These are phyloP conservation scores for Eucalyptus curtisii DNA, from an alignment of 345 rosid species.

Conservation along the genomic window DNA sequence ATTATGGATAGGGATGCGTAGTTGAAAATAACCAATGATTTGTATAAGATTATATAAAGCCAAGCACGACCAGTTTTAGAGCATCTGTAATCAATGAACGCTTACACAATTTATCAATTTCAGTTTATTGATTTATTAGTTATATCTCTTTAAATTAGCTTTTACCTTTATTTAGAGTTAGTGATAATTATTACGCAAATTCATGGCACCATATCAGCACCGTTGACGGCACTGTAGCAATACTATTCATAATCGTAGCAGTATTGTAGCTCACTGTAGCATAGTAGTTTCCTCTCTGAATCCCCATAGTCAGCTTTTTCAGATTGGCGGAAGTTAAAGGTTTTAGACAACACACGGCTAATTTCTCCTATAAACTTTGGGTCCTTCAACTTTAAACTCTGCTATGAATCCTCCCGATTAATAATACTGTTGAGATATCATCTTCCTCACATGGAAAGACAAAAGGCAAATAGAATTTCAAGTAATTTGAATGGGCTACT, in stretches of 20 bases:
- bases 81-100: too few relatives aligned
- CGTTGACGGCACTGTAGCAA: too few relatives aligned
- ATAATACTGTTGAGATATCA: neutral
- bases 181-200: neutral
- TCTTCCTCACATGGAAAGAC: neutral
- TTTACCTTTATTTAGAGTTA: too few relatives aligned
- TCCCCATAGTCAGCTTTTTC: neutral
- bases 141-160: too few relatives aligned
- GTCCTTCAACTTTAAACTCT: neutral
- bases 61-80: too few relatives aligned
- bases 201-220: too few relatives aligned
- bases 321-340: too few relatives aligned
- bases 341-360: neutral
- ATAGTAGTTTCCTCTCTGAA: too few relatives aligned
- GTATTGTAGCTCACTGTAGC: accelerated
- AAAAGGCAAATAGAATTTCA: neutral
- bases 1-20: neutral
- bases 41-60: neutral
- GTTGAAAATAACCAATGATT: too few relatives aligned
- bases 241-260: too few relatives aligned
- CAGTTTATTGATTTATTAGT: too few relatives aligned
- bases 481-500: neutral
- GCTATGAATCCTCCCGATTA: neutral
- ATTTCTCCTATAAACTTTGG: conserved; percentile 23
- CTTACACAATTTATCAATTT: too few relatives aligned